Conservation (phyloP, 257 asterid species). For the Penstemon davidsonii region DNA sequence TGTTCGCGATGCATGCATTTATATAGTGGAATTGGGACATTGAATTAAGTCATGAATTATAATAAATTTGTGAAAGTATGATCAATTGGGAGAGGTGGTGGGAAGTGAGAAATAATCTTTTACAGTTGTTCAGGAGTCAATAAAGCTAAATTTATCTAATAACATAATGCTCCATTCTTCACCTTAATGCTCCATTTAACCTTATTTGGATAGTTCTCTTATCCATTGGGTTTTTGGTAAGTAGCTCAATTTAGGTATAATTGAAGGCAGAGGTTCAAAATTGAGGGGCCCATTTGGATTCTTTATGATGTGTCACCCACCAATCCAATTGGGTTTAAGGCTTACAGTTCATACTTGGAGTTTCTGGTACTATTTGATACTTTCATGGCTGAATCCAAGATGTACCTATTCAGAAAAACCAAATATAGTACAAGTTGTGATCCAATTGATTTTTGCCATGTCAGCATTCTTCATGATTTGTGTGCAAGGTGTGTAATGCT, state of each 20-base stretch:
- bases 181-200: slow-evolving; percentile 37
- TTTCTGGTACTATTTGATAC: slow-evolving; percentile 35
- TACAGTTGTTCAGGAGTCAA: slow-evolving; percentile 45
- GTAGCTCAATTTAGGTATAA: neutral
- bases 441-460: slow-evolving; percentile 22
- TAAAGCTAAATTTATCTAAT: neutral
- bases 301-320: slow-evolving; percentile 48
- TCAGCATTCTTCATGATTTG: neutral
- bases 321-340: slow-evolving; percentile 30
- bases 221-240: neutral
- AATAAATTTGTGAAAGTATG: neutral
- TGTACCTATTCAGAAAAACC: slow-evolving; percentile 14
- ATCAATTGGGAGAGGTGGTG: neutral
- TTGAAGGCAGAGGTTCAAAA: neutral
- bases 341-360: slow-evolving; percentile 36
- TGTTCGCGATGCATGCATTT: slow-evolving; percentile 18
- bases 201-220: slow-evolving; percentile 31
- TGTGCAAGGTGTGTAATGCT: no score
- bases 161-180: neutral
- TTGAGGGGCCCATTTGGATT: slow-evolving; percentile 30
- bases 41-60: neutral
- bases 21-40: slow-evolving; percentile 34
- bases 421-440: slow-evolving; percentile 14
- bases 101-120: slow-evolving; percentile 7
- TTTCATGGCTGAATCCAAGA: slow-evolving; percentile 1